A percentile compares a stretch with the other conserved stretches of the same genome.
These are phyloP conservation scores for Mycena floridula DNA, from an alignment of 768 basidiomycete species.

Conservation along the genomic window DNA sequence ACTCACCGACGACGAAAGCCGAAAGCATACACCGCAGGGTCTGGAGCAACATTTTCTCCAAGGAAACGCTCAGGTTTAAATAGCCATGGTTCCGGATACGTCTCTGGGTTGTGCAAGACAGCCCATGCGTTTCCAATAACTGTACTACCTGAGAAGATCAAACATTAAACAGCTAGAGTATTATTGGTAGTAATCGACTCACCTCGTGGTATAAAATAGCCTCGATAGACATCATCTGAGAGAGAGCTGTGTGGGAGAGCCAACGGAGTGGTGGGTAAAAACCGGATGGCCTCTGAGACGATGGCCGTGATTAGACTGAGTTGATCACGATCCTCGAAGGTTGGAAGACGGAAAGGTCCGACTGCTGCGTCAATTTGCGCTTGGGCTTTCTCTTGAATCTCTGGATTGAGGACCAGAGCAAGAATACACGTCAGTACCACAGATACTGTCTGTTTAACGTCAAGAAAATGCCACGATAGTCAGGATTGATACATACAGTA, in stretches of 20 bases:
- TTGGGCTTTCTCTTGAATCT: slow-evolving; percentile 33
- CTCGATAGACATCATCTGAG: not conserved
- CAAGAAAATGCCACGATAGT: not conserved
- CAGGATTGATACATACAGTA: slow-evolving; percentile 10
- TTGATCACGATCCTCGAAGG: slow-evolving; percentile 30
- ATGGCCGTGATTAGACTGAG: slow-evolving; percentile 40
- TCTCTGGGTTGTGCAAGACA: slow-evolving; percentile 1
- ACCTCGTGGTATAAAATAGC: not conserved
- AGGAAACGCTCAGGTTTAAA: slow-evolving; percentile 21
- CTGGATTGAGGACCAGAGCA: slow-evolving; percentile 34
- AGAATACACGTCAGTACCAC: slow-evolving; percentile 14
- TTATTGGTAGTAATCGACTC: not conserved
- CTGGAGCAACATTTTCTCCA: not conserved
- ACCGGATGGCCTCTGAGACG: slow-evolving; percentile 35
- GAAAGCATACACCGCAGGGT: not conserved
- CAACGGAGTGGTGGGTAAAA: slow-evolving; percentile 29
- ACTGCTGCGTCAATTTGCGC: slow-evolving; percentile 36
- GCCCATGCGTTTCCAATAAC: no score
- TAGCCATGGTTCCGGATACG: slow-evolving; percentile 19
- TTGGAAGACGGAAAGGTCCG: slow-evolving; percentile 33
- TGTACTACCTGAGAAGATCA: not conserved
- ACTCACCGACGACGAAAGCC: slow-evolving; percentile 1
- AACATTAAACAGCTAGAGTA: not conserved
- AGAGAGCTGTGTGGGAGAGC: not conserved
- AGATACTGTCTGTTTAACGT: slow-evolving; percentile 6